These are phyloP conservation scores for Sporothrix schenckii DNA, from an alignment of 2,329 filamentous ascomycete species.

Conservation along the genomic window DNA sequence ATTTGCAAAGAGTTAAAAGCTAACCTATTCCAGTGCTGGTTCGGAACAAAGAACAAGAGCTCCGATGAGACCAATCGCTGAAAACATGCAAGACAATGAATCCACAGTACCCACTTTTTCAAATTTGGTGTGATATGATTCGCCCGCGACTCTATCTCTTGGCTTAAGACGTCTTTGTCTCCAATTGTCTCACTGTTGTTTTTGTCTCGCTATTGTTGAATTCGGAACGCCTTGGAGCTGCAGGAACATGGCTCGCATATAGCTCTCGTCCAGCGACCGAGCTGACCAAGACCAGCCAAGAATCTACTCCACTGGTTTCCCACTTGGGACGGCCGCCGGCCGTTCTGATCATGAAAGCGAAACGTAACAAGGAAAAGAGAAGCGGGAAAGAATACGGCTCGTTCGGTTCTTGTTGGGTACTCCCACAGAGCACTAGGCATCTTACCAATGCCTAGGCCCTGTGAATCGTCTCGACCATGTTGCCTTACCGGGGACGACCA, in stretches of 20 bases:
- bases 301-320: background rate
- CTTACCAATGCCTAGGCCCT: background rate
- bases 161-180: constrained; percentile 25
- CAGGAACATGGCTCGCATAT: background rate
- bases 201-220: background rate
- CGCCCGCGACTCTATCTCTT: constrained; percentile 2
- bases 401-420: background rate
- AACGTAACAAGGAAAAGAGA: background rate
- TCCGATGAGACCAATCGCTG: constrained; percentile 14
- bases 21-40: background rate
- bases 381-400: background rate
- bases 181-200: constrained; percentile 9
- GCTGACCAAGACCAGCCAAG: background rate
- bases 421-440: background rate
- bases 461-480: background rate
- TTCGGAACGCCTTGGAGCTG: background rate
- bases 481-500: too few relatives aligned
- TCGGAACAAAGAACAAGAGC: constrained; percentile 2
- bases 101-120: background rate
- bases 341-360: too few relatives aligned
- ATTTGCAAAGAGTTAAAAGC: background rate
- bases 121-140: constrained; percentile 19
- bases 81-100: constrained; percentile 10
- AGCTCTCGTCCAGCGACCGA: background rate
- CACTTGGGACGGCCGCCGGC: background rate